A percentile compares a stretch with the other conserved stretches of the same genome.
phyloP scores from a whole-genome alignment of 179 eudicot species.

The Heliamphora pulchella region DNA sequence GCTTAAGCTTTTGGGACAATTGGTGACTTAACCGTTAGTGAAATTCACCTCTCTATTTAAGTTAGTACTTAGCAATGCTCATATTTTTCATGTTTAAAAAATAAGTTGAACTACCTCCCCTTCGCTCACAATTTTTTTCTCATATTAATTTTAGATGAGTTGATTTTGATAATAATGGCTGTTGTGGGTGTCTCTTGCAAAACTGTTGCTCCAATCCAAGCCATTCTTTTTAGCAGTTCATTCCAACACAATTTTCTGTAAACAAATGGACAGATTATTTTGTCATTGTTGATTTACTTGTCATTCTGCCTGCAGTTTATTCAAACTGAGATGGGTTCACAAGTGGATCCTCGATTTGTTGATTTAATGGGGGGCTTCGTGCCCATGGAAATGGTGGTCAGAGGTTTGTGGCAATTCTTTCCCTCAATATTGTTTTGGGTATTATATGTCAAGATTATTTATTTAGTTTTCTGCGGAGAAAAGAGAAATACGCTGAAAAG shows the following conservation, averaged over 20 bases:
- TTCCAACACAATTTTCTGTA: background rate
- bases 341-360: constrained; percentile 34
- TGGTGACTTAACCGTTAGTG: too few relatives aligned
- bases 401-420: constrained; percentile 40
- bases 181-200: background rate
- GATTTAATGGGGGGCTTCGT: constrained; percentile 53
- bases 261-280: background rate
- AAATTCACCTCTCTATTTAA: too few relatives aligned
- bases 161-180: too few relatives aligned
- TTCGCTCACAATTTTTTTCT: background rate
- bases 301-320: constrained; percentile 57
- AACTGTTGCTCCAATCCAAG: background rate
- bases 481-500: background rate
- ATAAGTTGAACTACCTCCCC: background rate
- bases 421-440: background rate
- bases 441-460: background rate
- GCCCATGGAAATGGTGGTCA: constrained; percentile 68
- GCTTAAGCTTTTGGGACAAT: too few relatives aligned
- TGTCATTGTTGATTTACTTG: constrained; percentile 12
- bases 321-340: constrained; percentile 47
- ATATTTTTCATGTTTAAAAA: background rate
- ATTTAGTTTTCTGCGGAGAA: background rate
- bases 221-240: background rate
- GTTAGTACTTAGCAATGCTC: background rate
- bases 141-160: background rate